phyloP scores from a whole-genome alignment of 805 yeast genomes.

The Jamesozyma spencerorum region DNA sequence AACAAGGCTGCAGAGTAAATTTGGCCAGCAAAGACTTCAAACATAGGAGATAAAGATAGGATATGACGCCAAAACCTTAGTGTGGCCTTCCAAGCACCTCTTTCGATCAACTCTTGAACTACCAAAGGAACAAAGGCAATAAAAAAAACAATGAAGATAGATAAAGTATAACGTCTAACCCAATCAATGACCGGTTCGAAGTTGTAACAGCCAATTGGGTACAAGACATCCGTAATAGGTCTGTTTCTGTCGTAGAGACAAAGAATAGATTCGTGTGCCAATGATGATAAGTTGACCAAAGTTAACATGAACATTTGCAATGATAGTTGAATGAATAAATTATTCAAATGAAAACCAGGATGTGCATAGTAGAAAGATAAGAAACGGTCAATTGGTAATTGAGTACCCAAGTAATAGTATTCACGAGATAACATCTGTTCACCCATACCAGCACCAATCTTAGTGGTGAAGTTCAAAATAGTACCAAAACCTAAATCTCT shows the following conservation, averaged over 20 bases:
- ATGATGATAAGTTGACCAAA: constrained; percentile 66
- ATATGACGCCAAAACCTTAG: constrained; percentile 62
- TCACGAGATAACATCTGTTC: constrained; percentile 90
- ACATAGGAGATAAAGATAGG: constrained; percentile 64
- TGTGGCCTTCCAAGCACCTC: constrained; percentile 68
- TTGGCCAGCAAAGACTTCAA: constrained; percentile 76
- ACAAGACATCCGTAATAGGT: constrained; percentile 64
- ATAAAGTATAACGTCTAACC: constrained; percentile 78
- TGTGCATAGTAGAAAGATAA: constrained; percentile 91
- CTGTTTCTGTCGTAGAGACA: constrained; percentile 59
- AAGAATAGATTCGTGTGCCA: constrained; percentile 59
- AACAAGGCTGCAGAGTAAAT: constrained; percentile 62
- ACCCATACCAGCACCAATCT: constrained; percentile 99
- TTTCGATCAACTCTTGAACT: constrained; percentile 70
- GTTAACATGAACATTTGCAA: constrained; percentile 79
- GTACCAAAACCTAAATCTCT: constrained; percentile 91
- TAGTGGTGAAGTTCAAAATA: constrained; percentile 83
- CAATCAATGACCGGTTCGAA: constrained; percentile 74
- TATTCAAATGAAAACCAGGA: constrained; percentile 90
- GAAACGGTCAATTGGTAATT: constrained; percentile 79
- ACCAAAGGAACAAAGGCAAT: constrained; percentile 71
- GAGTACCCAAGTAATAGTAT: constrained; percentile 82
- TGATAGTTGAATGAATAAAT: constrained; percentile 75
- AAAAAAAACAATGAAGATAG: constrained; percentile 84
- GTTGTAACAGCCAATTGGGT: constrained; percentile 79